Base-by-base conservation (phyloP, 495 filamentous ascomycete genomes). In the Penicillium macrosclerotiorum region DNA sequence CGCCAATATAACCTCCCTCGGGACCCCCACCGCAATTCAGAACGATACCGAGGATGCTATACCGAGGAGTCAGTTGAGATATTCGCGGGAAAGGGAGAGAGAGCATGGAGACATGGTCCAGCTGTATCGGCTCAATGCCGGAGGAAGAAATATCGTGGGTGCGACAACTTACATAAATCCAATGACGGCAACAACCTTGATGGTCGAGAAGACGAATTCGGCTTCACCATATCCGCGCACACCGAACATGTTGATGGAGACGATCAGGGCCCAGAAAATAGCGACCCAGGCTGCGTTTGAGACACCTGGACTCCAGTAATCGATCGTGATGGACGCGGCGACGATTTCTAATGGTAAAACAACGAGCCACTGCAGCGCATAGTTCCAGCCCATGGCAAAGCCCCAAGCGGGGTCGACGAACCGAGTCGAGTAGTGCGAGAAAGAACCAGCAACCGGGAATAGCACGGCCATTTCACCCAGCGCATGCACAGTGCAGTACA, bases 321-420 rank as follows among this genome's bases (percentile, higher is more conserved):
- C 74, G 34, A 96, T 84, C 7, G 90, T 96, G 26, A 96, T 84
- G 17, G 90, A 86, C 8, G 90, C 92, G 2, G 93, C 84, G 41
- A 95, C 87, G 39, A 96, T 87, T 67, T 98, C 93, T 18, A 96
- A 72, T 0, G 93, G 93, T 9, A 98, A 67, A 1, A 90, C 83
- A 25, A 90, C 74, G 1, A 97, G 79, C 93, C 93, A 96, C 73
- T 96, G 90, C 56, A 98, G 56, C 3, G 88, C 90, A 63, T 98
- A 98, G 75, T 96, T 95, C 92, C 91, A 96, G 20, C 93, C 93
- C 89, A 96, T 95, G 34, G 93, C 91, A 57, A 96, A 96, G 0
- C 93, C 93, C 92, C 91, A 96, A 3, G 92, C 89, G 8, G 91
- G 91, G 57, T 96, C 91, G 8, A 96, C 59, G 57, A 96, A 97